phyloP scores from a whole-genome alignment of 108 stramenopile genomes.

The Cyclostephanos invisitatus region DNA sequence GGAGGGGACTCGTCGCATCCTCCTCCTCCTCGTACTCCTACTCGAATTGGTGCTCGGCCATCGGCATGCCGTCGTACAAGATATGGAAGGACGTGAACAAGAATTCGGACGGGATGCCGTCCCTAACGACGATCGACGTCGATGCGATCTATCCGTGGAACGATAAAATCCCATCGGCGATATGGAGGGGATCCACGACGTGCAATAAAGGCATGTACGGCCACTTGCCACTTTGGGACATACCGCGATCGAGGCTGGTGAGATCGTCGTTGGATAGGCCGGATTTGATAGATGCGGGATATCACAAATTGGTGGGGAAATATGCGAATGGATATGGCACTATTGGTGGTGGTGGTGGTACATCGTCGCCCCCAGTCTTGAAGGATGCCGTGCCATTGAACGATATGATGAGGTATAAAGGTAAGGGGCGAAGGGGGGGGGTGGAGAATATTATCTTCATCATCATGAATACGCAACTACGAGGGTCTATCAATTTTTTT shows the following conservation, averaged over 20 bases:
- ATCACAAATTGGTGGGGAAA: slow-evolving; percentile 43
- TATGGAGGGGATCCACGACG: slow-evolving; percentile 54
- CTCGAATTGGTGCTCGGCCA: slow-evolving; percentile 28
- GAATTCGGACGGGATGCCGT: background rate
- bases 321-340: no score
- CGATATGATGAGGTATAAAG: slow-evolving; percentile 48
- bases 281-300: slow-evolving; percentile 43
- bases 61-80: slow-evolving; percentile 45
- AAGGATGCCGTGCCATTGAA: slow-evolving; percentile 36
- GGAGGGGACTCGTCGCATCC: no score
- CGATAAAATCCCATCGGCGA: slow-evolving; percentile 32
- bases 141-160: slow-evolving; percentile 35
- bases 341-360: background rate
- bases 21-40: background rate
- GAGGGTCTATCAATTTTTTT: no score
- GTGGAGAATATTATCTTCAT: background rate
- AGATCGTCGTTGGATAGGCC: slow-evolving; percentile 19
- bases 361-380: background rate
- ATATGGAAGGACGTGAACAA: slow-evolving; percentile 29
- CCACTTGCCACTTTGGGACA: slow-evolving; percentile 20
- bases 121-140: slow-evolving; percentile 1
- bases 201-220: slow-evolving; percentile 42
- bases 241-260: slow-evolving; percentile 38
- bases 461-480: no score
- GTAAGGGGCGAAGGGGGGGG: slow-evolving; percentile 7